A percentile compares a stretch with the other conserved stretches of the same genome.
Evolutionary conservation across 495 filamentous ascomycete species (phyloP).

Genomic region (Amniculicola lignicola): DNA sequence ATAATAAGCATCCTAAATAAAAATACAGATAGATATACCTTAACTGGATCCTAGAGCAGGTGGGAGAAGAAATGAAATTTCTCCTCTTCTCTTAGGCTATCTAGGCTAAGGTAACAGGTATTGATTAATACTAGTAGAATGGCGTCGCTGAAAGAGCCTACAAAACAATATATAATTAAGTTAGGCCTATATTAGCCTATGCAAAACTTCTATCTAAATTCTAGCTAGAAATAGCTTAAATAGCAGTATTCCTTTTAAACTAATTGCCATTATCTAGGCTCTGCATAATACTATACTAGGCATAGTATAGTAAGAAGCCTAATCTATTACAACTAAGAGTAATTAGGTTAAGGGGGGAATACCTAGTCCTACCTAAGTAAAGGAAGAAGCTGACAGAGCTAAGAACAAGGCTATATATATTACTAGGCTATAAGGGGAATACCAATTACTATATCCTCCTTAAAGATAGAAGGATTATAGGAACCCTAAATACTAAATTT

Average conservation of each 20-base stretch:
- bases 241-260: constrained; percentile 32
- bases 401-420: constrained; percentile 29
- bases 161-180: constrained; percentile 30
- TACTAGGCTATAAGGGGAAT: constrained; percentile 34
- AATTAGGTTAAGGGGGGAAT: constrained; percentile 31
- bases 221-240: constrained; percentile 32
- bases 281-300: constrained; percentile 36
- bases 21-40: constrained; percentile 33
- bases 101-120: constrained; percentile 24
- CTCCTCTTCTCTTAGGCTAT: constrained; percentile 29
- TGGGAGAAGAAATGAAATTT: constrained; percentile 35
- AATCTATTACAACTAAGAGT: constrained; percentile 35
- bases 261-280: constrained; percentile 29
- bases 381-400: constrained; percentile 36
- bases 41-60: constrained; percentile 26
- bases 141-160: constrained; percentile 32
- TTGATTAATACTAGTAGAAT: constrained; percentile 34
- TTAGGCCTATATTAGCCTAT: constrained; percentile 24
- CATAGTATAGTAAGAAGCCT: constrained; percentile 34
- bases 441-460: constrained; percentile 36
- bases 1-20: constrained; percentile 31
- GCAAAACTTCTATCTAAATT: constrained; percentile 29
- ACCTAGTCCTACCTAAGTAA: constrained; percentile 26
- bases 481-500: constrained; percentile 5
- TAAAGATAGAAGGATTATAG: constrained; percentile 32